A percentile compares a stretch with the other conserved stretches of the same genome.
Evolutionary conservation across 169 alveolate genomes (phyloP).

Genomic region (Cryptosporidium viatorum): DNA sequence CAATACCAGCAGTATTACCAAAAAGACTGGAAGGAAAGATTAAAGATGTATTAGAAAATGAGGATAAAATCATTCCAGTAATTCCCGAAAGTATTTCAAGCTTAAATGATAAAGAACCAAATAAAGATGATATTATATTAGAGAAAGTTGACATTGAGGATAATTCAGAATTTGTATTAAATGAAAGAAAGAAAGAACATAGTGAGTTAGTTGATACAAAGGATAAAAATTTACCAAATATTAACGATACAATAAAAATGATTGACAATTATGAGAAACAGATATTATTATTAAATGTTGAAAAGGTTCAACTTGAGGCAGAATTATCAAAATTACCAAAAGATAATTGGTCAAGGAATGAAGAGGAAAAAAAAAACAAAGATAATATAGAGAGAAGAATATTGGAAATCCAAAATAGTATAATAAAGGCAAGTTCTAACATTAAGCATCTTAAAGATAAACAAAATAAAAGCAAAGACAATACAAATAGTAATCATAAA

Average conservation of each 20-base stretch:
- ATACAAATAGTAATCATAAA: background rate
- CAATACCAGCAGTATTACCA: conserved; percentile 35
- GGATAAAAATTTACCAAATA: background rate
- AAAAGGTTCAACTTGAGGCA: conserved; percentile 51
- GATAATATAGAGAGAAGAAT: conserved; percentile 47
- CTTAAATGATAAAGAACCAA: background rate
- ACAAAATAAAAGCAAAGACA: background rate
- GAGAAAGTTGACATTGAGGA: background rate
- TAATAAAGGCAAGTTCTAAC: conserved; percentile 13
- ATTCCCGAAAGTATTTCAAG: conserved; percentile 16
- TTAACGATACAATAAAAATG: conserved; percentile 18
- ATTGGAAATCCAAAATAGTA: conserved; percentile 51
- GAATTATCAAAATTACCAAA: conserved; percentile 49
- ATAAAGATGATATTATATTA: background rate
- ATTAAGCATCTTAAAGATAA: conserved; percentile 26
- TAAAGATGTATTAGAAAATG: conserved; percentile 25
- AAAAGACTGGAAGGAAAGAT: conserved; percentile 40
- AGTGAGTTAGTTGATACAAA: background rate
- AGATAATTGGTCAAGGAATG: conserved; percentile 44
- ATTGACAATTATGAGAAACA: conserved; percentile 65
- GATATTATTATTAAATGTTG: conserved; percentile 58
- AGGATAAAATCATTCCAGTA: conserved; percentile 56
- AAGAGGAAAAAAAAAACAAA: conserved; percentile 39
- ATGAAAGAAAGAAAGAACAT: background rate
- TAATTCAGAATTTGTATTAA: background rate